Evolutionary conservation across 106 monocot genomes (phyloP).

Genomic region (Dendrobium nobile): DNA sequence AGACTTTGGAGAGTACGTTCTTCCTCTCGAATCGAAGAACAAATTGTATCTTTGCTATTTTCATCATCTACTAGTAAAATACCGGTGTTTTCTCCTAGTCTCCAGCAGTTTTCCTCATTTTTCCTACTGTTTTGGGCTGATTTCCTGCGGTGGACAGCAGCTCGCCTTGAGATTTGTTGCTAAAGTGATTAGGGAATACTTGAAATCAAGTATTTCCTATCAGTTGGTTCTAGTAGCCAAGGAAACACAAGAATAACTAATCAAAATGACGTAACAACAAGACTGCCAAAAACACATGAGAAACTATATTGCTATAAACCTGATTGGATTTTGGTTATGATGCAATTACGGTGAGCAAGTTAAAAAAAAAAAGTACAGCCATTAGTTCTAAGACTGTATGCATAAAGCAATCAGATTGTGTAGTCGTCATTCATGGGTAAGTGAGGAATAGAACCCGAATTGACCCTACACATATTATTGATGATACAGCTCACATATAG

Average conservation of each 20-base stretch:
- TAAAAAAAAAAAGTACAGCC: neutral
- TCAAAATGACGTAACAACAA: neutral
- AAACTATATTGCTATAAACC: neutral
- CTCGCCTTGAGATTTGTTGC: no score
- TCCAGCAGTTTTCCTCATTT: no score
- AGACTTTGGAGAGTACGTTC: no score
- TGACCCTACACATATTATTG: neutral
- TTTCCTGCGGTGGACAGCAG: no score
- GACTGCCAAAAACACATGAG: neutral
- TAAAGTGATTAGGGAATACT: no score
- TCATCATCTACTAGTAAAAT: no score
- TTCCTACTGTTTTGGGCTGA: no score
- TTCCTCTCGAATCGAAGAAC: no score
- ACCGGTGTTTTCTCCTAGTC: no score
- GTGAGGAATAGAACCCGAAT: neutral
- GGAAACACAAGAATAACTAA: neutral
- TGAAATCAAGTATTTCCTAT: no score
- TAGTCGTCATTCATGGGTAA: neutral
- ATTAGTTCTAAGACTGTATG: neutral
- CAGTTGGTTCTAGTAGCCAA: neutral
- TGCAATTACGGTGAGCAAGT: neutral
- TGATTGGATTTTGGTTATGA: neutral
- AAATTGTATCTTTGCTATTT: no score
- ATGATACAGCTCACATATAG: neutral
- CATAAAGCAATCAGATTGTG: neutral